Conservation (phyloP, 2,329 filamentous ascomycete species). For the Calonectria ilicicola region DNA sequence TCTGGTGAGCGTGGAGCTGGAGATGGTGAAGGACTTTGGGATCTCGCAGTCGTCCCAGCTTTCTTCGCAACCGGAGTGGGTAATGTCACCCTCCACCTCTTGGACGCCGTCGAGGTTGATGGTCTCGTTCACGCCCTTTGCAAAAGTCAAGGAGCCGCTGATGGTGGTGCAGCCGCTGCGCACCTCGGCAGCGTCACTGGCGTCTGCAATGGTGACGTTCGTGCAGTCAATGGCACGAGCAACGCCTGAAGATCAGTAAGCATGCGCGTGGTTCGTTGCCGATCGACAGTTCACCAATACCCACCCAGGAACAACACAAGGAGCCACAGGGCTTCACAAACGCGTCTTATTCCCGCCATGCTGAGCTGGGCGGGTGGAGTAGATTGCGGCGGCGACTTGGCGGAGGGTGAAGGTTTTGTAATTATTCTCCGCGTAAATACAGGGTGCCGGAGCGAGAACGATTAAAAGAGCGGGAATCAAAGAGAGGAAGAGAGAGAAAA, state of each 20-base stretch:
- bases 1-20: conserved; percentile 25
- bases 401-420: neutral
- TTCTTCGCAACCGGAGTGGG: conserved; percentile 7
- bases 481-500: neutral
- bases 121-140: conserved; percentile 4
- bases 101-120: conserved; percentile 31
- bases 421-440: neutral
- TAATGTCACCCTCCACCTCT: conserved; percentile 20
- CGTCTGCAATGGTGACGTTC: conserved; percentile 28
- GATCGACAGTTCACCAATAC: neutral
- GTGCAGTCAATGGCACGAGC: conserved; percentile 13
- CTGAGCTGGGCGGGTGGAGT: neutral
- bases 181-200: conserved; percentile 22
- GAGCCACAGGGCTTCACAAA: conserved; percentile 7
- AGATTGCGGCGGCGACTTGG: neutral
- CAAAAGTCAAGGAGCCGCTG: conserved; percentile 15
- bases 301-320: conserved; percentile 8
- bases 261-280: neutral
- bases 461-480: neutral
- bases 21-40: conserved; percentile 20
- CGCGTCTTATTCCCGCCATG: conserved; percentile 6
- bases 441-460: neutral
- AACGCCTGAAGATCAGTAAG: neutral
- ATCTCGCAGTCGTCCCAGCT: conserved; percentile 1
- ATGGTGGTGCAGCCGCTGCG: conserved; percentile 26